These are phyloP conservation scores for Colletotrichum scovillei DNA, from an alignment of 2,329 filamentous ascomycete genomes.

Conservation along the genomic window DNA sequence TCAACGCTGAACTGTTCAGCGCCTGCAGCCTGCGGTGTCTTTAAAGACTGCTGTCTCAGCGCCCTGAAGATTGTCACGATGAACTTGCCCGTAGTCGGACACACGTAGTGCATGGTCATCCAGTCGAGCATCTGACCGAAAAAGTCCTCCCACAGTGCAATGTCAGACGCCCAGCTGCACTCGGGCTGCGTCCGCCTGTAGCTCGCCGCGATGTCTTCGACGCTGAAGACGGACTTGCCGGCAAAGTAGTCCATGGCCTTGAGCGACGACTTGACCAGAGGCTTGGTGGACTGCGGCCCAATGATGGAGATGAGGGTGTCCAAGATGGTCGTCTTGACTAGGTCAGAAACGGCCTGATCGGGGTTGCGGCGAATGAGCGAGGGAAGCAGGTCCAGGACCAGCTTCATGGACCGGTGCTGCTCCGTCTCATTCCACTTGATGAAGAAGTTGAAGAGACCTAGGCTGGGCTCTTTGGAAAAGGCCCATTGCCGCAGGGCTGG, in stretches of 20 bases:
- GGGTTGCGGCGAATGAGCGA: constrained; percentile 64
- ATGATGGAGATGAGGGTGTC: constrained; percentile 68
- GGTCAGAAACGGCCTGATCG: constrained; percentile 46
- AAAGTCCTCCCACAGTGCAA: constrained; percentile 61
- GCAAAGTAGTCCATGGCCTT: constrained; percentile 75
- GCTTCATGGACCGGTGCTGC: constrained; percentile 71
- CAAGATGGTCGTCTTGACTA: constrained; percentile 59
- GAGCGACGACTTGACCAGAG: constrained; percentile 76
- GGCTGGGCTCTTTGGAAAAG: constrained; percentile 59
- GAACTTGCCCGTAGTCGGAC: constrained; percentile 70
- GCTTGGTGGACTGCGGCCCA: constrained; percentile 68
- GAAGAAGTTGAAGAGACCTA: constrained; percentile 70
- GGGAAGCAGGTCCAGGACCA: constrained; percentile 69
- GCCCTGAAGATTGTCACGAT: constrained; percentile 67
- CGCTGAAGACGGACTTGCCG: constrained; percentile 66
- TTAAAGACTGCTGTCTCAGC: constrained; percentile 49
- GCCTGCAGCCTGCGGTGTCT: constrained; percentile 27
- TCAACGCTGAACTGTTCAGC: constrained; percentile 49
- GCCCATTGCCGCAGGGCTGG: constrained; percentile 58
- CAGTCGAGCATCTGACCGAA: constrained; percentile 62
- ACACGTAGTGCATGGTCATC: constrained; percentile 68
- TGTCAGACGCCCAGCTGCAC: constrained; percentile 38
- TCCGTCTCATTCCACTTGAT: constrained; percentile 76
- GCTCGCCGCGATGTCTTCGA: constrained; percentile 56
- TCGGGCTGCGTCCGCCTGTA: constrained; percentile 50